phyloP scores from a whole-genome alignment of 108 stramenopile species.

The Fistulifera solaris region DNA sequence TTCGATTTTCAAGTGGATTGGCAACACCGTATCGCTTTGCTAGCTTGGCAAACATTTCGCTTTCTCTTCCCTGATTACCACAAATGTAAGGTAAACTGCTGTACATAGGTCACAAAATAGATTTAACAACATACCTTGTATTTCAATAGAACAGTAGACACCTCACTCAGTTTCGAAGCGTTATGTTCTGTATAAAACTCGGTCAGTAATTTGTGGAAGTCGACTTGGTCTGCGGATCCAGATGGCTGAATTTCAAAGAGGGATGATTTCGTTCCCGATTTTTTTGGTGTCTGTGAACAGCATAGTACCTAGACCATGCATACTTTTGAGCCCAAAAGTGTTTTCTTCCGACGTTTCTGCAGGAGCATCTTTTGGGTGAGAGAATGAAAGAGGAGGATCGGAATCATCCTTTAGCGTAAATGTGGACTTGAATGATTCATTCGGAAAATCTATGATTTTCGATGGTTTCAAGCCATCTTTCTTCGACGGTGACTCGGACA shows the following conservation, averaged over 20 bases:
- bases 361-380: too few species aligned
- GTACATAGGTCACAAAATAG: neutral
- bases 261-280: neutral
- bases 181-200: conserved; percentile 60
- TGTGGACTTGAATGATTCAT: neutral
- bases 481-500: too few species aligned
- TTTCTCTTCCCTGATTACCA: conserved; percentile 20
- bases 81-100: neutral
- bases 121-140: conserved; percentile 41
- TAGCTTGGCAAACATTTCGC: conserved; percentile 38
- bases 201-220: conserved; percentile 51
- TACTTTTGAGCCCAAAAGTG: conserved; percentile 6
- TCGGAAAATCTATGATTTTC: too few species aligned
- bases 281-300: too few species aligned
- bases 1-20: conserved; percentile 39
- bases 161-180: conserved; percentile 55
- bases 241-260: conserved; percentile 5
- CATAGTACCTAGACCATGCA: neutral
- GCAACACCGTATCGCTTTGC: conserved; percentile 25
- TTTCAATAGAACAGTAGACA: conserved; percentile 46
- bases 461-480: too few species aligned
- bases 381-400: conserved; percentile 1
- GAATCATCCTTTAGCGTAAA: conserved; percentile 7
- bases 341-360: neutral
- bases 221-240: conserved; percentile 5